Base-by-base conservation (phyloP, 805 yeast genomes). In the Ogataea angusta region DNA sequence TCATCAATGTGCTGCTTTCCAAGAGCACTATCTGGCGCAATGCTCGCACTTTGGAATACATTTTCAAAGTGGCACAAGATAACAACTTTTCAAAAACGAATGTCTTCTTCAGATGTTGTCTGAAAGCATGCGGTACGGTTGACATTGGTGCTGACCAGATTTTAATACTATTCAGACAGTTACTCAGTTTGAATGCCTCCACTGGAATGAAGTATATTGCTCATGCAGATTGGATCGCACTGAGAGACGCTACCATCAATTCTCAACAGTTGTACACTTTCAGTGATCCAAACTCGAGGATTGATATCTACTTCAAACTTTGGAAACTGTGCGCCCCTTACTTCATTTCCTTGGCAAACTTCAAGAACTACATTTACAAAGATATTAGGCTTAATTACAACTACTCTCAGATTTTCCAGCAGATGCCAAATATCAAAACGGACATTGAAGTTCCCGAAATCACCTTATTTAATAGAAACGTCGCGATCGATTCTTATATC, bases 221-320 rank as follows among this genome's bases (percentile, higher is more conserved):
- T 6, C 80, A 78, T 58, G 91, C 93, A 9, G 91, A 84, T 63
- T 85, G 91, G 91, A 82, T 86, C 28, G 84, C 91, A 2, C 62
- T 85, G 43, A 77, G 90, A 66, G 89, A 82, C 59, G 86, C 91
- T 15, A 85, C 93, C 5, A 68, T 78, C 30, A 64, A 66, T 43
- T 70, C 81, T 4, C 58, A 54, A 30, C 59, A 57, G 17, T 64
- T 59, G 34, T 48, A 56, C 27, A 60, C 40, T 10, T 57, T 60
- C 40, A 40, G 37, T 6, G 54, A 61, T 32, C 54, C 62, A 21
- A 59, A 68, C 14, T 72, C 69, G 28, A 70, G 87, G 60, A 69
- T 71, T 46, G 66, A 69, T 26, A 61, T 80, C 19, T 81, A 79
- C 58, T 70, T 77, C 59, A 67, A 74, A 38, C 64, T 80, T 43